These are phyloP conservation scores for Athelia psychrophila DNA, from an alignment of 1,284 basidiomycete species.

Conservation along the genomic window DNA sequence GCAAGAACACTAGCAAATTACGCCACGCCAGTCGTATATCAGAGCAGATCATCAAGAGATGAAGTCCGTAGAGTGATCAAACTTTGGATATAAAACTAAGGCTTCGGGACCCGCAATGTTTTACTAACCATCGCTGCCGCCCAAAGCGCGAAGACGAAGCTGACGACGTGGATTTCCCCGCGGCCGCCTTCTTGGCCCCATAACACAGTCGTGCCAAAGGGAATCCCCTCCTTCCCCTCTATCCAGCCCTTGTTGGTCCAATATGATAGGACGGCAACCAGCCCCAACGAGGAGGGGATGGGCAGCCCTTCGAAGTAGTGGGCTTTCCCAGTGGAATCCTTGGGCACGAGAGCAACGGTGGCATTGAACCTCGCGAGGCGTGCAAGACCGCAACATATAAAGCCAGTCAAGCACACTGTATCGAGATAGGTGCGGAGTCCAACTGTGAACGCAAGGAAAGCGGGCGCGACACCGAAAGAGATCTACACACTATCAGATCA, in stretches of 20 bases:
- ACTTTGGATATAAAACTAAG: neutral
- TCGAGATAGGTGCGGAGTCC: conserved; percentile 91
- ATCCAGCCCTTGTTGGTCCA: conserved; percentile 87
- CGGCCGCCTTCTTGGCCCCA: conserved; percentile 72
- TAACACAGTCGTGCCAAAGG: conserved; percentile 67
- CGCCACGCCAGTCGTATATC: neutral
- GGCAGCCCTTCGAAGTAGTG: conserved; percentile 98
- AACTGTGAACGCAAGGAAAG: conserved; percentile 88
- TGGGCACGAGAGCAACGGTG: conserved; percentile 93
- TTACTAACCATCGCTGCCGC: conserved; percentile 96
- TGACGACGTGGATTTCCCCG: conserved; percentile 79
- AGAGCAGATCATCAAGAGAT: neutral
- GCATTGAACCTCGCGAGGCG: conserved; percentile 98
- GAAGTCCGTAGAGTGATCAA: neutral
- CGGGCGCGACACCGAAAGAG: conserved; percentile 96
- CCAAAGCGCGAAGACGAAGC: conserved; percentile 76
- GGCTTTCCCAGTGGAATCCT: conserved; percentile 84
- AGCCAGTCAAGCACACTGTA: conserved; percentile 81
- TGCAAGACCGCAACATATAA: conserved; percentile 96
- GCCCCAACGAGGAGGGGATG: conserved; percentile 86
- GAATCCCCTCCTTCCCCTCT: conserved; percentile 72
- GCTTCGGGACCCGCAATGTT: conserved; percentile 83
- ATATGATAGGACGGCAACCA: conserved; percentile 81
- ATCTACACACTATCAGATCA: conserved; percentile 50
- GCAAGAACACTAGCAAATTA: no score